Conservation (phyloP, 2,329 filamentous ascomycete species). For the Acephala macrosclerotiorum region DNA sequence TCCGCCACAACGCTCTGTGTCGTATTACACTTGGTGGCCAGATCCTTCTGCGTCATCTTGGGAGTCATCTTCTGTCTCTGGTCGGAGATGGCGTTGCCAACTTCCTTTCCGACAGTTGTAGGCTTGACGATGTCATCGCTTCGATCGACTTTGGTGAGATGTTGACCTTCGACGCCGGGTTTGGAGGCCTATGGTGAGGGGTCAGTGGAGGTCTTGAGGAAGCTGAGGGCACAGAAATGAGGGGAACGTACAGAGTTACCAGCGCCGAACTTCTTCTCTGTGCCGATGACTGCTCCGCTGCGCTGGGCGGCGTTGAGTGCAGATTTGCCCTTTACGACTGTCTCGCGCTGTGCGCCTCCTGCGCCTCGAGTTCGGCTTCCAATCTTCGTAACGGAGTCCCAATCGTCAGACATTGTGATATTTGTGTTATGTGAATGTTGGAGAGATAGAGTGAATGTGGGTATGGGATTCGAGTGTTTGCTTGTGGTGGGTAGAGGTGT, state of each 20-base stretch:
- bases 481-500: conserved; percentile 7
- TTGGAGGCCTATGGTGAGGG: conserved; percentile 53
- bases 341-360: conserved; percentile 76
- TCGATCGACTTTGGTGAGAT: conserved; percentile 96
- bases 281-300: conserved; percentile 75
- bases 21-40: conserved; percentile 89
- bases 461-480: neutral
- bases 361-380: conserved; percentile 81
- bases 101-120: conserved; percentile 83
- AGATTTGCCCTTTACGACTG: conserved; percentile 82
- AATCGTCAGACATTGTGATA: conserved; percentile 68
- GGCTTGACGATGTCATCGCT: conserved; percentile 97
- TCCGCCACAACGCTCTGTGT: conserved; percentile 81
- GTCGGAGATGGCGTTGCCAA: conserved; percentile 83
- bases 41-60: conserved; percentile 94
- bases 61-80: conserved; percentile 83
- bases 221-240: conserved; percentile 6
- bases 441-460: conserved; percentile 5
- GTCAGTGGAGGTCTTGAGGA: conserved; percentile 21
- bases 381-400: conserved; percentile 92
- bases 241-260: conserved; percentile 76
- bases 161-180: conserved; percentile 80
- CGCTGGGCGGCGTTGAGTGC: conserved; percentile 91
- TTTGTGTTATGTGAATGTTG: conserved; percentile 18
- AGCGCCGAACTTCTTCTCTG: conserved; percentile 89